Base-by-base conservation (phyloP, 169 alveolate species). In the Plasmodium malariae region DNA sequence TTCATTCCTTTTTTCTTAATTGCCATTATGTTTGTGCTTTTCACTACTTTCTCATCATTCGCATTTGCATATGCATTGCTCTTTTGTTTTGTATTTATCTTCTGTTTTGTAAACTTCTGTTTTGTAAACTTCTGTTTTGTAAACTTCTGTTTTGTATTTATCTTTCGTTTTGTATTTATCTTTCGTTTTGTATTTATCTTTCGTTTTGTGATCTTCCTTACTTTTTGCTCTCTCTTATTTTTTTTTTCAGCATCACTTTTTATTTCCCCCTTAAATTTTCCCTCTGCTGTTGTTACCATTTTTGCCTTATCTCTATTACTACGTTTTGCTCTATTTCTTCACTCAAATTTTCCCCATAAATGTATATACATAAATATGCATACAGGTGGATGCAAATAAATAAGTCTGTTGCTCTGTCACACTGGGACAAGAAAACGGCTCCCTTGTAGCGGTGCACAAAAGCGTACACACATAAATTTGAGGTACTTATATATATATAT, bases 1-100 rank as follows among this genome's bases (percentile, higher is more conserved):
- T 28, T 68, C 87, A 69, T 70, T 57, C 87, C 87, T 32, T 63
- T 86, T 59, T 86, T 71, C 51, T 69, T 65, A 36, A 71, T 70
- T 36, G 63, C 43, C 30, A 86, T 55, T 69, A 86, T 43, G 45
- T 86, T 68, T 65, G 92, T 83, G 51, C 68, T 83, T 69, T 83
- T 60, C 19, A 68, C 49, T 34, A 78, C 30, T 43, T 48, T 43
- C 63, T 78, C 89, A 24, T 78, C 78, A 78, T 59, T 34, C 59
- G 55, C 45, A 36, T 74, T 37, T 57, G 45, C 26, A 12, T 24
- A 12, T 45, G n/a, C 37, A 34, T 32, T 55, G 37, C 36, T 43
- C 65, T 62, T 78, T 26, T 40, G n/a, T 19, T 19, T 70, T 48
- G 34, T 19, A 7, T 49, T 70, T 48, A n/a, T 34, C 26, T n/a